Evolutionary conservation across 2,329 filamentous ascomycete species (phyloP), one percentile per base, ranked within the genome.

Genomic region (Alternaria sp.): DNA sequence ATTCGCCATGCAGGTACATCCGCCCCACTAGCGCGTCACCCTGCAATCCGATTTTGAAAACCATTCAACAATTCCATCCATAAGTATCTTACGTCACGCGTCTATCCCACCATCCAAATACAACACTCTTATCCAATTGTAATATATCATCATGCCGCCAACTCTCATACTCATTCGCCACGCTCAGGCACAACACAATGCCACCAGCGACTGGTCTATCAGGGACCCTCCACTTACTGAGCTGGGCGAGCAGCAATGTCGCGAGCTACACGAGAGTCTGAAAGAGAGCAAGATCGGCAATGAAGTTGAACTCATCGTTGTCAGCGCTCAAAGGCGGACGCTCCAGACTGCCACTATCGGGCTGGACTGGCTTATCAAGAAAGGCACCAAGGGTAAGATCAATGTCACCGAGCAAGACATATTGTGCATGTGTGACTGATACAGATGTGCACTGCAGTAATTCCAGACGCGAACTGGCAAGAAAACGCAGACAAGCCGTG

Each of bases 301-400:
- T 19, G 80, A 85, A 54, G 80, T 86, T 10, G 84, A 85, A 17
- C 78, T 85, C 26, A 87, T 91, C 57, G 73, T 92, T 30, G 86
- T 87, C 52, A 90, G 88, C 71, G 87, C 89, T 1, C 90, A 91
- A 87, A 81, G 83, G 15, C 83, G 90, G 28, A 91, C 89, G 2
- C 80, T 91, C 28, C 87, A 92, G 77, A 91, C 90, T 2, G 86
- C 89, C 1, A 80, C 85, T 45, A 80, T 86, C 9, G 84, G 85
- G 0, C 80, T 91, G 2, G 85, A 86, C 67, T 90, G 86, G 83
- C 79, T 91, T 49, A 81, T 88, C 52, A 83, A 78, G 51, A 77
- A 75, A 59, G 70, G 69, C 1, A 80, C 89, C 19, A 83, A 82
- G 49, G 64, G 64, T 66, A 49, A 51, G 60, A 17, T 8, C 25